These are phyloP conservation scores for Apostasia shenzhenica DNA, from an alignment of 106 monocot species.

Conservation along the genomic window DNA sequence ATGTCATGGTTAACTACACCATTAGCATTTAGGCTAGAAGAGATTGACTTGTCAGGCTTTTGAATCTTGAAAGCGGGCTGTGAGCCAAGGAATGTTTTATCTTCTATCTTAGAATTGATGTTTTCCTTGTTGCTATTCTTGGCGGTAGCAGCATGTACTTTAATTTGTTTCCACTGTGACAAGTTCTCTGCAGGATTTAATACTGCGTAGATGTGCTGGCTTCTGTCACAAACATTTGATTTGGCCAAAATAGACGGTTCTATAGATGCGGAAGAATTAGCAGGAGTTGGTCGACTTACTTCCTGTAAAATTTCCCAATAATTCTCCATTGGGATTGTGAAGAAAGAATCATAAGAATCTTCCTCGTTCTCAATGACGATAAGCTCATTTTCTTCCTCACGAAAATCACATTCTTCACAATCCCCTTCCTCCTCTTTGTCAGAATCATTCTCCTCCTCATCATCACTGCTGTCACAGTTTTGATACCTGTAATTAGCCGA, in stretches of 20 bases:
- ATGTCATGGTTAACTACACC: conserved; percentile 24
- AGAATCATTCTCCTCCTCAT: conserved; percentile 25
- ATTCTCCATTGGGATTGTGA: conserved; percentile 48
- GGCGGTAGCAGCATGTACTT: conserved; percentile 10
- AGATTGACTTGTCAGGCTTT: neutral
- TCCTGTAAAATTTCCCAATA: conserved; percentile 27
- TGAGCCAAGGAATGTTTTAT: neutral
- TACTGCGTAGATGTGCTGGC: conserved; percentile 45
- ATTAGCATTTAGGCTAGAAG: neutral
- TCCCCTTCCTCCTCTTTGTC: conserved; percentile 31
- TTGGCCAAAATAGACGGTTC: neutral
- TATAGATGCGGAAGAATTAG: neutral
- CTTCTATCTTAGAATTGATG: conserved; percentile 5
- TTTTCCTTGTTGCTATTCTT: conserved; percentile 7
- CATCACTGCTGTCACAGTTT: conserved; percentile 38
- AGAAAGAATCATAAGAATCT: conserved; percentile 75
- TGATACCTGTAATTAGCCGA: conserved; percentile 61
- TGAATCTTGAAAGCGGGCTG: conserved; percentile 18
- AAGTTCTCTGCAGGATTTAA: conserved; percentile 72
- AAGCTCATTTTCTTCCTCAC: conserved; percentile 15
- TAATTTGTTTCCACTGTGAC: conserved; percentile 56
- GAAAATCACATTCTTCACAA: conserved; percentile 13
- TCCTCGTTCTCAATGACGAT: conserved; percentile 30
- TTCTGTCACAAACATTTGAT: conserved; percentile 30
- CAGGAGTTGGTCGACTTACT: conserved; percentile 14